phyloP scores from a whole-genome alignment of 768 basidiomycete genomes.

The Lentinula sp. region DNA sequence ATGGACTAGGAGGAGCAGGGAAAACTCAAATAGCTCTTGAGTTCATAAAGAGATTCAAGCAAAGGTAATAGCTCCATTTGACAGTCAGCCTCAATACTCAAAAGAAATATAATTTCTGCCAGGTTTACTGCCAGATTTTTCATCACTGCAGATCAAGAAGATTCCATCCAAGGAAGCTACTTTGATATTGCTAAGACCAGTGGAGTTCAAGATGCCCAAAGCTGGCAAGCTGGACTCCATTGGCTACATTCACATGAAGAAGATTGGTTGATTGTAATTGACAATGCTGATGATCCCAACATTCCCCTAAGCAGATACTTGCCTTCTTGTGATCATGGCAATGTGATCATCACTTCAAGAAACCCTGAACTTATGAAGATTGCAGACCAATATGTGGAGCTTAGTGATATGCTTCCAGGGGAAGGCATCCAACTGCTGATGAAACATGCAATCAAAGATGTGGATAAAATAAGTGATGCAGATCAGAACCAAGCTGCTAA shows the following conservation, averaged over 20 bases:
- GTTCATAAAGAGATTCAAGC: neutral
- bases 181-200: neutral
- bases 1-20: neutral
- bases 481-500: neutral
- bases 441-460: neutral
- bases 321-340: too few species aligned
- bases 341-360: neutral
- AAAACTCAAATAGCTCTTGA: constrained; percentile 4
- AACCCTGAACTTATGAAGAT: neutral
- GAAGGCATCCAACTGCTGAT: neutral
- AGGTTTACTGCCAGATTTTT: neutral
- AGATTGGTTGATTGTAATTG: constrained; percentile 4
- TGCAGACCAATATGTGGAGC: neutral
- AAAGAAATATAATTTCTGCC: neutral
- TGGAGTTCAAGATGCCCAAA: neutral
- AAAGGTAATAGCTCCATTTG: neutral
- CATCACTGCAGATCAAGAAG: neutral
- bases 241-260: neutral
- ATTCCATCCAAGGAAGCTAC: neutral
- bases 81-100: neutral
- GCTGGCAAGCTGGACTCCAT: neutral
- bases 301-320: too few species aligned
- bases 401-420: neutral
- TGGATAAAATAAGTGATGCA: neutral
- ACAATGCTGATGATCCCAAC: too few species aligned